Evolutionary conservation across 2,329 filamentous ascomycete genomes (phyloP).

Genomic region (Mycosphaerella arachidis): DNA sequence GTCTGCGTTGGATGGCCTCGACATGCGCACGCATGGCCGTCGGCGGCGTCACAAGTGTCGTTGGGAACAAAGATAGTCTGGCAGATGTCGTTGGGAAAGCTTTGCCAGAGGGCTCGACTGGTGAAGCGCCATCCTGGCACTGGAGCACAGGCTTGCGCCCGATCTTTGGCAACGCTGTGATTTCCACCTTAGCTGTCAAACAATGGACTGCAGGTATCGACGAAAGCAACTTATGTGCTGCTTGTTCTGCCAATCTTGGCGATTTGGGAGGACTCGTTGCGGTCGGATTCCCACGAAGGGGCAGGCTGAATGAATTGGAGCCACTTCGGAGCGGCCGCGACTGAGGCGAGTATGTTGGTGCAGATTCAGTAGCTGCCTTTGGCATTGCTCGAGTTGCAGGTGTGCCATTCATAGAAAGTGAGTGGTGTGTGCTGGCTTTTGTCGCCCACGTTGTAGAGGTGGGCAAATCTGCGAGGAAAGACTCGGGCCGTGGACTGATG

Average conservation of each 20-base stretch:
- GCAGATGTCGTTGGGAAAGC: background rate
- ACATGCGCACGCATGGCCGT: background rate
- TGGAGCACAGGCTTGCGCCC: background rate
- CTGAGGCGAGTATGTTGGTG: background rate
- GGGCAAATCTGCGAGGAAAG: slow-evolving; percentile 27
- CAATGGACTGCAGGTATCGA: slow-evolving; percentile 24
- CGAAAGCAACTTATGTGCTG: slow-evolving; percentile 14
- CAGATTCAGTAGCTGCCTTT: background rate
- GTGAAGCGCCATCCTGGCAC: background rate
- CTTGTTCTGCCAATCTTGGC: slow-evolving; percentile 4
- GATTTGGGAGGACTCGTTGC: slow-evolving; percentile 14
- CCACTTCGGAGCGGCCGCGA: slow-evolving; percentile 14
- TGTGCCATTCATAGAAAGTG: background rate
- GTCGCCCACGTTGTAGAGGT: slow-evolving; percentile 16
- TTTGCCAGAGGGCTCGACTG: background rate
- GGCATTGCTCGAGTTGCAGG: background rate
- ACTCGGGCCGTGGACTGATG: slow-evolving; percentile 22
- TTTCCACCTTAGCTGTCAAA: slow-evolving; percentile 24
- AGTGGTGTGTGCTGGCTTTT: slow-evolving; percentile 6
- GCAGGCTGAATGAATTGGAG: slow-evolving; percentile 28
- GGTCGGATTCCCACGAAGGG: slow-evolving; percentile 34
- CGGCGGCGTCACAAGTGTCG: slow-evolving; percentile 1
- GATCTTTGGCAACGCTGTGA: slow-evolving; percentile 3
- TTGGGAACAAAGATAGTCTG: slow-evolving; percentile 23
- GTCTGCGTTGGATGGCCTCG: slow-evolving; percentile 8